Percentiles rank a stretch among this genome's conserved stretches.
Evolutionary conservation across 768 basidiomycete genomes (phyloP).

Genomic region (Cyclocybe cylindracea): DNA sequence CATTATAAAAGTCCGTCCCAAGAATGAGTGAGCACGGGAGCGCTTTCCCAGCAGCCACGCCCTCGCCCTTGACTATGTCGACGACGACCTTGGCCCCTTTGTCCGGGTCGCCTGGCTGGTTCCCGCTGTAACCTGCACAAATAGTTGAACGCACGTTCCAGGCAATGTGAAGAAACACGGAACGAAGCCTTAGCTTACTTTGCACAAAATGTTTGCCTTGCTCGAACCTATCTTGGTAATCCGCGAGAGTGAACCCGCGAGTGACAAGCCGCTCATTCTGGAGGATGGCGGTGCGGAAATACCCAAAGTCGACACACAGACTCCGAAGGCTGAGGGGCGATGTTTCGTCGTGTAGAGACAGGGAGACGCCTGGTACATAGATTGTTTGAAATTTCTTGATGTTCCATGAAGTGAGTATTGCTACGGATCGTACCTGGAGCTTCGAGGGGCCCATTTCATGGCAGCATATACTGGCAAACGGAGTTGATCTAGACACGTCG

Average conservation of each 20-base stretch:
- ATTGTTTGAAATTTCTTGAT: no score
- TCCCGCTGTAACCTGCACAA: constrained; percentile 23
- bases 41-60: constrained; percentile 25
- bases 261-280: constrained; percentile 21
- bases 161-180: background rate
- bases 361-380: constrained; percentile 11
- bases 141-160: background rate
- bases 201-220: constrained; percentile 20
- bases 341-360: constrained; percentile 31
- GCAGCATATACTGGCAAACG: constrained; percentile 31
- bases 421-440: no score
- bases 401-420: no score
- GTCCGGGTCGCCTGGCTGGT: constrained; percentile 33
- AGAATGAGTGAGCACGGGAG: constrained; percentile 24
- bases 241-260: constrained; percentile 25
- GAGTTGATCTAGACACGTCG: constrained; percentile 25
- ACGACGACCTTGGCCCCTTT: constrained; percentile 32
- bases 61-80: constrained; percentile 29
- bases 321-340: constrained; percentile 34
- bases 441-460: constrained; percentile 37
- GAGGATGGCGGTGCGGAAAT: constrained; percentile 35
- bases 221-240: constrained; percentile 26
- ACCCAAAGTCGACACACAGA: constrained; percentile 35
- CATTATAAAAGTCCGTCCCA: constrained; percentile 27
- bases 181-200: constrained; percentile 12